Base-by-base conservation (phyloP, 768 basidiomycete genomes). In the Agrocybe pediades region DNA sequence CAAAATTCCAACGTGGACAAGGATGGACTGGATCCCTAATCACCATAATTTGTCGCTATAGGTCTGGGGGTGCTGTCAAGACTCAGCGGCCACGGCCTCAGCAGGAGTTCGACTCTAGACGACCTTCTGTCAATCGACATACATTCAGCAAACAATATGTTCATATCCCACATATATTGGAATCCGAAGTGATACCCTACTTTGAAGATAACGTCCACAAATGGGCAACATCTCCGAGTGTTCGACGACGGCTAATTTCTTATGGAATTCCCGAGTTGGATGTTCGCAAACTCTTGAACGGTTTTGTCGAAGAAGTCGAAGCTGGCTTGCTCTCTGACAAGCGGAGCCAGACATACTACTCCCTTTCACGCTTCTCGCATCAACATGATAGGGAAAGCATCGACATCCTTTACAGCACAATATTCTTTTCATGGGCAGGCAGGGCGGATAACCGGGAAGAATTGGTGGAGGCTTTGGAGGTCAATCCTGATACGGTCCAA, bases 381-480 rank as follows among this genome's bases (percentile, higher is more conserved):
- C 49, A 70, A 4, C 65, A 74, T 23, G 51, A 58, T 9, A 40
- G 54, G 9, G 51, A 17, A 8, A 62, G 68, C 17, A 58, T 76
- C n/a, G 83, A 85, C 55, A 64, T 71, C 54, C 72, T 79, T n/a
- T 74, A 77, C 52, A 81, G 78, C 42, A 77, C 74, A 23, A 71
- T 83, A 21, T 77, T 88, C 56, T 85, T 78, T 61, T 65, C 71
- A 27, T 88, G 86, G 87, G 54, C 60, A 19, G 57, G 51, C 55
- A 65, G 50, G 50, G 53, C 16, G 49, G 61, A 29, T 30, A 56
- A 53, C 33, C 46, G 30, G 39, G 41, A 19, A 9, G 49, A 44
- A 3, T 23, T 59, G 2, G 42, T 57, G 21, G 43, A 41, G 9
- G 46, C 25, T 49, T 62, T 33, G 23, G 40, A 8, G 17, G 61